Base-by-base conservation (phyloP, 257 asterid species). In the Ligustrum vulgare region DNA sequence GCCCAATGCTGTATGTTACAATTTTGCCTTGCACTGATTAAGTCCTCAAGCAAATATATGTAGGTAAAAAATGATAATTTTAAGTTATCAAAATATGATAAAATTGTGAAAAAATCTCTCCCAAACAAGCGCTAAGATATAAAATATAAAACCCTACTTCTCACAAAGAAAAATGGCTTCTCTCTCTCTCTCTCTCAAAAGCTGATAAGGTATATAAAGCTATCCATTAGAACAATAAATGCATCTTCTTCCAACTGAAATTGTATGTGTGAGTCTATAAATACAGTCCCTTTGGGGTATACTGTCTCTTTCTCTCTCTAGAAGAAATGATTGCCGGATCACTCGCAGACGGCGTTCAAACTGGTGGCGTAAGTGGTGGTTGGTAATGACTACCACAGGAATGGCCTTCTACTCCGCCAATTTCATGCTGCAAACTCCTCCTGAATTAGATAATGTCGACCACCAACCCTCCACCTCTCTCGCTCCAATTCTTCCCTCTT, bases 361-460 rank as follows among this genome's bases (percentile, higher is more conserved):
- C 67, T 43, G 64, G 72, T 73, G 76, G 78, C n/a, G 54, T 41
- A 43, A 77, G 34, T 12, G 60, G 25, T 18, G 32, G 32, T 69
- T 80, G 91, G 74, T 78, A 84, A 91, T 88, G 93, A 80, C 72
- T 80, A 74, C 80, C 80, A 71, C 75, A 54, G 80, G 85, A 78
- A 93, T 93, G 98, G 94, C 88, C 60, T 93, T 89, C 77, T 91
- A 87, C 78, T 94, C 91, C 75, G 62, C 98, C 71, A 91, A 91
- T 85, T 93, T 91, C 78, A 87, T 93, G 96, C 82, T 91, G 65
- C 97, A 91, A 85, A 83, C 87, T 75, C 75, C 91, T 56, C 93
- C 88, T 73, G 87, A 89, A 35, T 83, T 84, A 77, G 83, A 86
- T 39, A 85, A 77, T 32, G n/a, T n/a, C n/a, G 80, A 79, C 71